phyloP scores from a whole-genome alignment of 176 grass and related monocot genomes.

The Aegilops longissima region DNA sequence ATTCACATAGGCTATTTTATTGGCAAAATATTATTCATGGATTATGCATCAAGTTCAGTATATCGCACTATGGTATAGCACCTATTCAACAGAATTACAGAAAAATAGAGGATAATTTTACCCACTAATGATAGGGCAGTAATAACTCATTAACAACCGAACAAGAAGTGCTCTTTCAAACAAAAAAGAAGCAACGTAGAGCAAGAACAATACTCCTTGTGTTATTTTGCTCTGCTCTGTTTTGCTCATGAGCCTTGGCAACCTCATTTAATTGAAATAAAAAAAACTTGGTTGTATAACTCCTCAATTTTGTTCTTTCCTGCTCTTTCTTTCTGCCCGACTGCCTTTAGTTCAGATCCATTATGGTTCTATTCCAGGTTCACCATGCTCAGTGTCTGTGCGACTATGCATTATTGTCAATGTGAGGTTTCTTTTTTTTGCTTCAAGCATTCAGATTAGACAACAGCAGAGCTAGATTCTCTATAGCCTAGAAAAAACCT shows the following conservation, averaged over 20 bases:
- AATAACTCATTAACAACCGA: background rate
- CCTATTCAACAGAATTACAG: background rate
- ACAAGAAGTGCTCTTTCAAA: background rate
- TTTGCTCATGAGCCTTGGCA: background rate
- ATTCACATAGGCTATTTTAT: background rate
- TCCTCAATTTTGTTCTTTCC: constrained; percentile 5
- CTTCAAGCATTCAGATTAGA: background rate
- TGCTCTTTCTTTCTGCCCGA: background rate
- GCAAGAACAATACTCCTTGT: background rate
- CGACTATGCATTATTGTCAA: background rate
- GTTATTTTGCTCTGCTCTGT: background rate
- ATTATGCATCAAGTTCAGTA: background rate
- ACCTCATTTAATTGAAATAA: background rate
- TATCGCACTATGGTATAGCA: background rate
- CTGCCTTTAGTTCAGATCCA: background rate
- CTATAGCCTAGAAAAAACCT: background rate
- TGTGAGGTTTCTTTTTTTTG: background rate
- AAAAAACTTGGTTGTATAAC: background rate
- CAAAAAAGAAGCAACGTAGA: background rate
- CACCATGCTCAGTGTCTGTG: background rate
- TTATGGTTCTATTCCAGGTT: background rate
- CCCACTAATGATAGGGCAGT: background rate
- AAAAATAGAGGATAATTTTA: background rate
- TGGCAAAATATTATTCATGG: background rate
- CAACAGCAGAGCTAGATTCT: background rate